Conservation (phyloP, 129 eudicot genomes). For the Saussurea involucrata region DNA sequence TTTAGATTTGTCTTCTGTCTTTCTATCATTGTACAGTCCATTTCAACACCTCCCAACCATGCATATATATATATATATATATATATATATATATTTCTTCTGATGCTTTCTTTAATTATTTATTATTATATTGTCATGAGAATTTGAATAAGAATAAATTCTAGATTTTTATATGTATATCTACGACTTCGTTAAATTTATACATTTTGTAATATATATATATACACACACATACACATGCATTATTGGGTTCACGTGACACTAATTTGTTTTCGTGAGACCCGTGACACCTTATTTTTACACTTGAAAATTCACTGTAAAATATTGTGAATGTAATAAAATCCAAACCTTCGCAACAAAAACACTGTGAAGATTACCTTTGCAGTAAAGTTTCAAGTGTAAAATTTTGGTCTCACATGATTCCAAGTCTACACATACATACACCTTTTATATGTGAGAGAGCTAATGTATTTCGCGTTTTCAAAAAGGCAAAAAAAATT, state of each 20-base stretch:
- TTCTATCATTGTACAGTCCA: constrained; percentile 22
- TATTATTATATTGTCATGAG: not conserved
- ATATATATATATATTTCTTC: not conserved
- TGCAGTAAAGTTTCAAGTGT: too few species aligned
- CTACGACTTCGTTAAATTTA: not conserved
- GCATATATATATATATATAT: not conserved
- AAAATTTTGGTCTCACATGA: too few species aligned
- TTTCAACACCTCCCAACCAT: constrained; percentile 26
- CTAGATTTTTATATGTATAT: not conserved
- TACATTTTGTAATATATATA: not conserved
- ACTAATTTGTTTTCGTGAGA: too few species aligned
- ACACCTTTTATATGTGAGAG: not conserved
- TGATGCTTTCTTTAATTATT: not conserved
- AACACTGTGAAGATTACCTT: too few species aligned
- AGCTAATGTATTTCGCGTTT: not conserved
- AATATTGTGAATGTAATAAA: too few species aligned
- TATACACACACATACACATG: not conserved
- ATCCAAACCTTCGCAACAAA: too few species aligned
- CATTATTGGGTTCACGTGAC: too few species aligned
- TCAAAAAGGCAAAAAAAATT: not conserved
- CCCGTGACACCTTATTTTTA: too few species aligned
- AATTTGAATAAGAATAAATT: constrained; percentile 12
- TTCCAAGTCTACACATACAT: too few species aligned
- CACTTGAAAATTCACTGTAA: too few species aligned
- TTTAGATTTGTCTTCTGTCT: constrained; percentile 26